Conservation (phyloP, 2,329 filamentous ascomycete genomes). For the Trichocomaceae sp. region DNA sequence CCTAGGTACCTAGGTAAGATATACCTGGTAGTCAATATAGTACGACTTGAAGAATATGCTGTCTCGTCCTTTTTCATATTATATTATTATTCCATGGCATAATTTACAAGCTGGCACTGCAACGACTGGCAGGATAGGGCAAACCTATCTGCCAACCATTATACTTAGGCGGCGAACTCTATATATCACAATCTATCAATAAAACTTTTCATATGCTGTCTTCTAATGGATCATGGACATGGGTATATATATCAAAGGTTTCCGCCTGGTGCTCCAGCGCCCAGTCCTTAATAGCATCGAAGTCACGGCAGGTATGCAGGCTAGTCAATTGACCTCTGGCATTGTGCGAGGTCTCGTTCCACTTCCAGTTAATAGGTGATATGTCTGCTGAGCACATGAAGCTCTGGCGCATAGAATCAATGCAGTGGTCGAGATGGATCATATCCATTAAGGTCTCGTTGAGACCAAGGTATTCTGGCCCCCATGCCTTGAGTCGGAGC, state of each 20-base stretch:
- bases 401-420: conserved; percentile 4
- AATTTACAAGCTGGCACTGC: too few species aligned
- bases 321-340: not conserved
- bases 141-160: too few species aligned
- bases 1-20: too few species aligned
- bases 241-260: not conserved
- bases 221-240: not conserved
- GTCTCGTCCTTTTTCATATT: too few species aligned
- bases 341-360: not conserved
- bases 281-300: not conserved
- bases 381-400: conserved; percentile 1
- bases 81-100: too few species aligned
- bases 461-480: not conserved
- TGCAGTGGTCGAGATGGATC: not conserved
- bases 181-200: too few species aligned
- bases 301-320: conserved; percentile 2
- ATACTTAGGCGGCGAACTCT: too few species aligned
- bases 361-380: not conserved
- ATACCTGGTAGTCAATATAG: too few species aligned
- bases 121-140: too few species aligned
- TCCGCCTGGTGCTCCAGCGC: not conserved
- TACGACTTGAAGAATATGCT: too few species aligned
- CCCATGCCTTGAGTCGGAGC: conserved; percentile 1
- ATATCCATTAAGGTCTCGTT: not conserved
- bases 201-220: not conserved